Evolutionary conservation across 2,329 filamentous ascomycete species (phyloP), one percentile per base, ranked within the genome.

Genomic region (Fusarium sp.): DNA sequence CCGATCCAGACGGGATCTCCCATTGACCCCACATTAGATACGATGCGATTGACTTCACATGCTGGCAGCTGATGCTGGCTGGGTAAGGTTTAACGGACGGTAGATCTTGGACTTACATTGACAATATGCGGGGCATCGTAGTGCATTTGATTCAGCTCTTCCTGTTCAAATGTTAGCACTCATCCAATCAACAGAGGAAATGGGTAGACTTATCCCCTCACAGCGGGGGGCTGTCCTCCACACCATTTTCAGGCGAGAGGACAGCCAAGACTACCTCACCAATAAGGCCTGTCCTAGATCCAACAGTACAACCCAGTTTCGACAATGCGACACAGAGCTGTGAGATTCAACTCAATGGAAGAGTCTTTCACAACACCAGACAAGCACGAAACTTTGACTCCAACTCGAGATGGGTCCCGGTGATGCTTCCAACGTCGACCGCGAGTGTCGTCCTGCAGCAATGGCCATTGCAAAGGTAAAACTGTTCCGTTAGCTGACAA

Each of bases 371-470:
- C 72, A 75, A 46, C 54, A 67, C 83, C 86, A 84, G 93, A 95
- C 92, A 94, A 95, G 93, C 87, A 86, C 93, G 84, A 93, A 90
- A 85, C 93, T 94, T 93, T 97, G 93, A 97, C 91, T 84, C 92
- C 92, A 93, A 94, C 92, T 88, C 91, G 79, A 89, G 92, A 93
- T 93, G 93, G 92, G 92, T 93, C 93, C 93, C 86, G 81, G 80
- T 73, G 75, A 77, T 74, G 78, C 77, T 63, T 73, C 42, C 21
- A 53, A 65, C 56, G 29, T 55, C 58, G 61, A 55, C 57, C 55
- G n/a, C 21, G 10, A 50, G 41, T 26, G 41, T 60, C 48, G 41
- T 43, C 50, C 5, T 47, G 15, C 43, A 42, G 47, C 29, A 61
- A 24, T 47, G 44, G 43, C n/a, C 35, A 57, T 58, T 61, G 53